These are phyloP conservation scores for Diplodia corticola DNA, from an alignment of 2,329 filamentous ascomycete genomes.

Conservation along the genomic window DNA sequence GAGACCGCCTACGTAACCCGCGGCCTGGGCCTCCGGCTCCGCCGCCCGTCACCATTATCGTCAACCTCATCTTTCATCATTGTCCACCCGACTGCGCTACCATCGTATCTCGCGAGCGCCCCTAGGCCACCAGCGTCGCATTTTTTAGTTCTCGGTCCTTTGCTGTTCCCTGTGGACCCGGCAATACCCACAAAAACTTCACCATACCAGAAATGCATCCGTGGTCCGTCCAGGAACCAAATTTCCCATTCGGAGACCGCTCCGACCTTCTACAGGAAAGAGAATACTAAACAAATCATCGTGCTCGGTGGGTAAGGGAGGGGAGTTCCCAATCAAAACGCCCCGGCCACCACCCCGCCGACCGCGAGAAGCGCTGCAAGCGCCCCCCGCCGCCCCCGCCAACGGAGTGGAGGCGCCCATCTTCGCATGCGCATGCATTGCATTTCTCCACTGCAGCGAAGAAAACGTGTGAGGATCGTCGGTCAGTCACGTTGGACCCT, in stretches of 20 bases:
- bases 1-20: not conserved
- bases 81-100: not conserved
- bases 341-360: not conserved
- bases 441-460: not conserved
- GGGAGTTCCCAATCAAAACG: not conserved
- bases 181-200: not conserved
- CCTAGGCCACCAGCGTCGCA: not conserved
- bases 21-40: not conserved
- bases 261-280: not conserved
- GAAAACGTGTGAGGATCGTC: not conserved
- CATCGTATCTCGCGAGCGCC: not conserved
- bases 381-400: not conserved
- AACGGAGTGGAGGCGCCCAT: not conserved
- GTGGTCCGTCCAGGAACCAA: not conserved
- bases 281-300: not conserved
- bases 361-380: not conserved
- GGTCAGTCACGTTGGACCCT: not conserved
- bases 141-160: not conserved
- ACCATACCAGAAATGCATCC: not conserved
- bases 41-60: not conserved
- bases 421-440: not conserved
- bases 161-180: not conserved
- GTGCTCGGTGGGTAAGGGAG: not conserved
- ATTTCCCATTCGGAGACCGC: not conserved
- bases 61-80: not conserved